Base-by-base conservation (phyloP, 768 basidiomycete species). In the Collybia nuda region DNA sequence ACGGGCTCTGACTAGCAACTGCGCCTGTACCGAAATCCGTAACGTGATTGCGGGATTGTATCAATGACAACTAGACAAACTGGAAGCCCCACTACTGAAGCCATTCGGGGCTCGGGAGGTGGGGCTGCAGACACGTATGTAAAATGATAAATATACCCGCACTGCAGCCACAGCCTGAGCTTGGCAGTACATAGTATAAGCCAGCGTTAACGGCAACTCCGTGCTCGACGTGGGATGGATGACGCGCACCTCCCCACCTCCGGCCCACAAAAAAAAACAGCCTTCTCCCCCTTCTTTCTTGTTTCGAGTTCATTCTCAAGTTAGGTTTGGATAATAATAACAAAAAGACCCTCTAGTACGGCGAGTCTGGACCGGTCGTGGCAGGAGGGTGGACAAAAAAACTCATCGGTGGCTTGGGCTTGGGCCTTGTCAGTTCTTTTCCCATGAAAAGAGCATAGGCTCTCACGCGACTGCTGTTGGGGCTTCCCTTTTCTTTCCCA, bases 211-310 rank as follows among this genome's bases (percentile, higher is more conserved):
- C 22, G 8, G 22, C 14, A 32, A 21, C 2, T 47, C 54, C 47
- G 54, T 47, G 50, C 40, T 48, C 40, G 55, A 51, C 57, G 51
- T 55, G 53, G 51, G 53, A 58, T 44, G 51, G 53, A 58, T 44
- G 44, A 44, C 24, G 36, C 40, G 21, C 22, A 21, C n/a, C n/a
- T n/a, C n/a, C n/a, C n/a, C n/a, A n/a, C n/a, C n/a, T n/a, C n/a
- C n/a, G n/a, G n/a, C n/a, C n/a, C n/a, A n/a, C n/a, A n/a, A n/a
- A n/a, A n/a, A n/a, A n/a, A n/a, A n/a, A 37, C 44, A 40, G 43
- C 50, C 45, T 47, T 24, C 46, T 37, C 26, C 23, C 8, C 21
- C 7, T 6, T 7, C 21, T 35, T 50, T n/a, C n/a, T 18, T 52
- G 43, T 35, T 28, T 56, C 48, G 39, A n/a, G n/a, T n/a, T 58